These are phyloP conservation scores for Lathyrus sativus DNA, from an alignment of 306 rosid species.

Conservation along the genomic window DNA sequence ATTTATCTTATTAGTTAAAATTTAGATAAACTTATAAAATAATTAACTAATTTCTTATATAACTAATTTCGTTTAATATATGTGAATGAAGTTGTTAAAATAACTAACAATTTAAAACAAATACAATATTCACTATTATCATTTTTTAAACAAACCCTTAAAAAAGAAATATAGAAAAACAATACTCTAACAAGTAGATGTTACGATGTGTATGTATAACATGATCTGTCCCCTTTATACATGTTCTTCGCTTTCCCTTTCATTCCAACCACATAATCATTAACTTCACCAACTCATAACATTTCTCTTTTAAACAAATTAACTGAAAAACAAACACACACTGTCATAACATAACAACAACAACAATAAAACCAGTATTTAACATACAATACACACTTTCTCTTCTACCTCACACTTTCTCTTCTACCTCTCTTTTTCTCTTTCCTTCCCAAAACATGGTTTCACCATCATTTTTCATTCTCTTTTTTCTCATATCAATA, in stretches of 20 bases:
- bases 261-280: conserved; percentile 21
- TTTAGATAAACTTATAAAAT: too few relatives aligned
- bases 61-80: too few relatives aligned
- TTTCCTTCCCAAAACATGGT: conserved; percentile 40
- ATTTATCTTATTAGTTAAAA: too few relatives aligned
- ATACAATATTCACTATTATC: too few relatives aligned
- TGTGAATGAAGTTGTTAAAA: too few relatives aligned
- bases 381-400: neutral
- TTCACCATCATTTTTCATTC: neutral
- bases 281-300: conserved; percentile 24
- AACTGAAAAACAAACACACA: neutral
- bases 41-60: too few relatives aligned
- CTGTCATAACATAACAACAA: neutral
- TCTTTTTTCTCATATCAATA: conserved; percentile 25
- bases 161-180: too few relatives aligned
- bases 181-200: neutral
- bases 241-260: neutral
- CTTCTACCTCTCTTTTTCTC: too few relatives aligned
- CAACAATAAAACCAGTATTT: neutral
- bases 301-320: neutral
- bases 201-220: neutral
- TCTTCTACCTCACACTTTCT: neutral
- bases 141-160: neutral
- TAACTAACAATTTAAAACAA: too few relatives aligned
- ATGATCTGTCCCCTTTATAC: neutral